A percentile compares a stretch with the other conserved stretches of the same genome.
Conservation (phyloP, 495 filamentous ascomycete genomes). For the Polyplosphaeria fusca region DNA sequence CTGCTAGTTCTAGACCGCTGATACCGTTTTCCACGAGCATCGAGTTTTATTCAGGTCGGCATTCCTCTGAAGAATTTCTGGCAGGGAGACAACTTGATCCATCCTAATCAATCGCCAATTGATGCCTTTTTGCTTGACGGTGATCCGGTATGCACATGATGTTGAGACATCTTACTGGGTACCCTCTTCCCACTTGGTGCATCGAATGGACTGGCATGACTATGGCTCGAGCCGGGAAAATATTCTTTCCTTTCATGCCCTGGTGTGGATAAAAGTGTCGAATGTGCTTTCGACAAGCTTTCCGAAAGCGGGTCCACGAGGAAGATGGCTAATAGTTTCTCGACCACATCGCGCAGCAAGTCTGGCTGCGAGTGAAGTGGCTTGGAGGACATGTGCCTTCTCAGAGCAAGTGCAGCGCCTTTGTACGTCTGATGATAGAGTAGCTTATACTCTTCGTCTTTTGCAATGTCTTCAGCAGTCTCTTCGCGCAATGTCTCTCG, state of each 20-base stretch:
- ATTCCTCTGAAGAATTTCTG: no score
- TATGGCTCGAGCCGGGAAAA: background rate
- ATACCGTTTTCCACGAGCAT: no score
- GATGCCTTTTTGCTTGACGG: no score
- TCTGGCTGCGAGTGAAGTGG: slow-evolving; percentile 36
- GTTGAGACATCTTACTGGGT: background rate
- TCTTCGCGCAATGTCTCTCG: slow-evolving; percentile 15
- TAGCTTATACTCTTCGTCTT: slow-evolving; percentile 62
- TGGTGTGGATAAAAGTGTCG: slow-evolving; percentile 13
- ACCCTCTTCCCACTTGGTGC: slow-evolving; percentile 1
- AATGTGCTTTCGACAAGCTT: background rate
- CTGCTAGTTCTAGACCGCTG: no score
- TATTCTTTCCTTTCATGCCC: slow-evolving; percentile 2
- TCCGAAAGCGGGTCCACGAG: slow-evolving; percentile 42
- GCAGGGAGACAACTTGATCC: no score
- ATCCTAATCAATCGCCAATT: no score
- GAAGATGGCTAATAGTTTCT: slow-evolving; percentile 45
- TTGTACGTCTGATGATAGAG: slow-evolving; percentile 66
- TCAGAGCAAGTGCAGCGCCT: slow-evolving; percentile 57
- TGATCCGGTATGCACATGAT: background rate
- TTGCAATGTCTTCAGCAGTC: slow-evolving; percentile 23
- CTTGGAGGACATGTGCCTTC: slow-evolving; percentile 44
- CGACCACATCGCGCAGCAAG: slow-evolving; percentile 43
- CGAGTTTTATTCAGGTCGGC: no score
- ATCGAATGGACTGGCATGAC: slow-evolving; percentile 22